Evolutionary conservation across 345 rosid genomes (phyloP).

Genomic region (Ceriops zippeliana): DNA sequence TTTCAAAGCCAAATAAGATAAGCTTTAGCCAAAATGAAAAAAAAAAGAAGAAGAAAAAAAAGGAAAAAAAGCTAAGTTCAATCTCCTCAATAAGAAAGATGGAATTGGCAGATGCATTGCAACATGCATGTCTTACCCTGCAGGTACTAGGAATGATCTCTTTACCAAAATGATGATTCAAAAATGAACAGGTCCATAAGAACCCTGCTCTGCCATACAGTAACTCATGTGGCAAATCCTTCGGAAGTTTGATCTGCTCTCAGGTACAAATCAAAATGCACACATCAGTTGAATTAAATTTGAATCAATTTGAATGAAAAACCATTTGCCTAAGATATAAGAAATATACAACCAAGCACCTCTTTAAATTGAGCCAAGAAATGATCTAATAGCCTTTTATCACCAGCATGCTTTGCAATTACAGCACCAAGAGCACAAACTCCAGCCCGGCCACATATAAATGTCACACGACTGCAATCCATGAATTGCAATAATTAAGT

Average conservation of each 20-base stretch:
- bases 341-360: constrained; percentile 22
- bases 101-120: background rate
- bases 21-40: background rate
- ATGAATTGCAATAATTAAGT: background rate
- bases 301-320: background rate
- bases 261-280: constrained; percentile 1
- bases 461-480: constrained; percentile 44
- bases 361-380: constrained; percentile 47
- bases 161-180: constrained; percentile 54
- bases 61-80: background rate
- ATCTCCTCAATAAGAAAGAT: background rate
- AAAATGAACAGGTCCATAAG: constrained; percentile 64
- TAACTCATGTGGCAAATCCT: constrained; percentile 51
- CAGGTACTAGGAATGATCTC: constrained; percentile 39
- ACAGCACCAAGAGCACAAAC: constrained; percentile 74
- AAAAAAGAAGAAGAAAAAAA: background rate
- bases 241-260: constrained; percentile 47
- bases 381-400: constrained; percentile 34
- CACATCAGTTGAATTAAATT: background rate
- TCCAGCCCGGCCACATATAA: constrained; percentile 68
- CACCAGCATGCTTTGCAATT: constrained; percentile 54
- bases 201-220: constrained; percentile 63
- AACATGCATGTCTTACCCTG: constrained; percentile 31
- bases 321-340: background rate
- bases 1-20: constrained; percentile 10